phyloP scores from a whole-genome alignment of 1,139 yeast genomes.

The Magnusiomyces clavatus region DNA sequence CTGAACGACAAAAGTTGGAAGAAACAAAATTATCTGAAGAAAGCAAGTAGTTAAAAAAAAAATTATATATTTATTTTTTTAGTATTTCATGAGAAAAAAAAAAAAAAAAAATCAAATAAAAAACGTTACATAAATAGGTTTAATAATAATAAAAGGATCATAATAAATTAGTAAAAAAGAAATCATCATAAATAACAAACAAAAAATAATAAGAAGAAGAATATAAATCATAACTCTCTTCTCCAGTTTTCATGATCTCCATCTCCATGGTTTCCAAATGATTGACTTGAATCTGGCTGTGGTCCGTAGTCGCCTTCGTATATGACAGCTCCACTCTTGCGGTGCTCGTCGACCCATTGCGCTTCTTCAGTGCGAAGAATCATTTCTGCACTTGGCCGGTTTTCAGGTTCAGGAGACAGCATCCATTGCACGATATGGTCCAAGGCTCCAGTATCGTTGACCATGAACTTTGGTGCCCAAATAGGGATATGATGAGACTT shows the following conservation, averaged over 20 bases:
- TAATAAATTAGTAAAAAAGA: background rate
- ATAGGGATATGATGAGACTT: conserved; percentile 38
- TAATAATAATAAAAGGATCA: background rate
- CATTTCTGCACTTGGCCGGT: conserved; percentile 70
- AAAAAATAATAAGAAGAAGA: background rate
- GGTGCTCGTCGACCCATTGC: conserved; percentile 65
- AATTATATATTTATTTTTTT: background rate
- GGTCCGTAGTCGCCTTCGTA: conserved; percentile 98
- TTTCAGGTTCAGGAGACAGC: conserved; percentile 80
- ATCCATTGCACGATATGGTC: conserved; percentile 81
- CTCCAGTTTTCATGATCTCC: conserved; percentile 21
- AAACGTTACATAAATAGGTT: background rate
- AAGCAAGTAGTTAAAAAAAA: background rate
- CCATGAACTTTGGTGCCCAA: conserved; percentile 83
- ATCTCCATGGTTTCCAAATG: conserved; percentile 9
- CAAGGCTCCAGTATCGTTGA: conserved; percentile 63
- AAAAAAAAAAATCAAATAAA: background rate
- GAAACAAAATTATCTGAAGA: background rate
- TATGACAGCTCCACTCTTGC: conserved; percentile 92
- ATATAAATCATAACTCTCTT: conserved; percentile 6
- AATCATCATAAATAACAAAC: background rate
- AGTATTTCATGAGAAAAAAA: background rate
- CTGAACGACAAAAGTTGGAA: background rate
- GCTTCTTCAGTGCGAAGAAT: conserved; percentile 67
- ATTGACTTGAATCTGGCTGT: conserved; percentile 32